A percentile compares a stretch with the other conserved stretches of the same genome.
These are phyloP conservation scores for Hirschfeldia incana DNA, from an alignment of 345 rosid species.

Conservation along the genomic window DNA sequence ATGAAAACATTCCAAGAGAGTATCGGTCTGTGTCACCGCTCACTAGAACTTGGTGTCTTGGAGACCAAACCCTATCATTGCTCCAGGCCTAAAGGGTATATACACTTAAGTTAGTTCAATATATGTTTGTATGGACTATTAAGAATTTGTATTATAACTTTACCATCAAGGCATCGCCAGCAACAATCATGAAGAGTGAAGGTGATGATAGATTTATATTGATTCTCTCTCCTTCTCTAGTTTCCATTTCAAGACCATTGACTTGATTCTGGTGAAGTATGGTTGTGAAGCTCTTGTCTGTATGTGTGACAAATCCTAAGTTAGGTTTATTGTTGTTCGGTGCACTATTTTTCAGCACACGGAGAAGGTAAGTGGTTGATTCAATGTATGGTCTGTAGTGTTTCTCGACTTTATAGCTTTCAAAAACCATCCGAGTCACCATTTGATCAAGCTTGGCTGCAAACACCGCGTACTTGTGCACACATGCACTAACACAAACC, in stretches of 20 bases:
- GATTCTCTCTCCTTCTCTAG: constrained; percentile 50
- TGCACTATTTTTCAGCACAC: constrained; percentile 48
- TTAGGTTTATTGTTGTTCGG: constrained; percentile 20
- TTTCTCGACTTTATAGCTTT: constrained; percentile 49
- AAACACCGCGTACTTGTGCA: constrained; percentile 35
- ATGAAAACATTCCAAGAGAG: constrained; percentile 42
- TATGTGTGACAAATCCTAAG: constrained; percentile 47
- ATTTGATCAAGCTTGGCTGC: constrained; percentile 49
- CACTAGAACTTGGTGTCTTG: constrained; percentile 44
- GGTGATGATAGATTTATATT: constrained; percentile 45
- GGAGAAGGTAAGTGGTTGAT: constrained; percentile 49
- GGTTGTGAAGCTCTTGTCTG: constrained; percentile 64
- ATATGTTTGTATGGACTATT: neutral
- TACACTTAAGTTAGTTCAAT: neutral
- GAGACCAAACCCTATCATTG: constrained; percentile 43
- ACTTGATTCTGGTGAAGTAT: constrained; percentile 62
- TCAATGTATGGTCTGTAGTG: constrained; percentile 38
- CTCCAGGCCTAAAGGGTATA: constrained; percentile 45
- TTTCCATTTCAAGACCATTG: constrained; percentile 54
- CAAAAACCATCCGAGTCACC: constrained; percentile 58
- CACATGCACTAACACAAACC: constrained; percentile 33
- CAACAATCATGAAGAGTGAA: constrained; percentile 51
- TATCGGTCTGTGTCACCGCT: constrained; percentile 41
- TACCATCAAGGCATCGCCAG: constrained; percentile 65
- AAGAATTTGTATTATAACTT: constrained; percentile 3